phyloP scores from a whole-genome alignment of 2,329 filamentous ascomycete species.

The Fusarium tanahbumbuense region DNA sequence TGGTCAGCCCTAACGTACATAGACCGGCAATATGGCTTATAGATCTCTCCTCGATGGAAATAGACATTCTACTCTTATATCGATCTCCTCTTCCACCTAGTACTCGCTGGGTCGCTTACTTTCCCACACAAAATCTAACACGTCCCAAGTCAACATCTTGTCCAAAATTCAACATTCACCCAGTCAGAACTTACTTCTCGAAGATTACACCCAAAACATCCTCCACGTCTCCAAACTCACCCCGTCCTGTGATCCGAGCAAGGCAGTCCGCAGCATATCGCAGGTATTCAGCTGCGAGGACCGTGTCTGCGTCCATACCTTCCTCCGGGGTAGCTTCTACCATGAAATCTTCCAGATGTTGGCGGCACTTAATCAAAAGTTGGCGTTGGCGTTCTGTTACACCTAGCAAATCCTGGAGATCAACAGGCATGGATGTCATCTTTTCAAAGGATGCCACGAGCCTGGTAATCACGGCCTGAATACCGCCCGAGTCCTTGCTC shows the following conservation, averaged over 20 bases:
- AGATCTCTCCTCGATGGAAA: conserved; percentile 25
- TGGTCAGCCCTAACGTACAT: conserved; percentile 28
- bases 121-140: conserved; percentile 61
- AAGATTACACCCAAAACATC: conserved; percentile 97
- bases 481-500: conserved; percentile 67
- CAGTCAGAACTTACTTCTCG: conserved; percentile 78
- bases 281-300: conserved; percentile 89
- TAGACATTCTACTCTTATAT: conserved; percentile 12
- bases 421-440: conserved; percentile 77
- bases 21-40: conserved; percentile 33
- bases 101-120: conserved; percentile 45
- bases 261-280: conserved; percentile 82
- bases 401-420: conserved; percentile 86
- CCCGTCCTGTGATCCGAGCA: conserved; percentile 88
- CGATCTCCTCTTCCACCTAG: background rate
- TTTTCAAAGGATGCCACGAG: conserved; percentile 75
- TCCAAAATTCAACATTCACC: conserved; percentile 1
- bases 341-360: conserved; percentile 79
- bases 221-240: conserved; percentile 89
- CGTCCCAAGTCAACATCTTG: conserved; percentile 33
- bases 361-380: conserved; percentile 78
- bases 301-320: conserved; percentile 76
- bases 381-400: conserved; percentile 91
- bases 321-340: conserved; percentile 60
- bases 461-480: conserved; percentile 74